Evolutionary conservation across 495 filamentous ascomycete genomes (phyloP).

Genomic region (Hypoxylon lienhwacheense): DNA sequence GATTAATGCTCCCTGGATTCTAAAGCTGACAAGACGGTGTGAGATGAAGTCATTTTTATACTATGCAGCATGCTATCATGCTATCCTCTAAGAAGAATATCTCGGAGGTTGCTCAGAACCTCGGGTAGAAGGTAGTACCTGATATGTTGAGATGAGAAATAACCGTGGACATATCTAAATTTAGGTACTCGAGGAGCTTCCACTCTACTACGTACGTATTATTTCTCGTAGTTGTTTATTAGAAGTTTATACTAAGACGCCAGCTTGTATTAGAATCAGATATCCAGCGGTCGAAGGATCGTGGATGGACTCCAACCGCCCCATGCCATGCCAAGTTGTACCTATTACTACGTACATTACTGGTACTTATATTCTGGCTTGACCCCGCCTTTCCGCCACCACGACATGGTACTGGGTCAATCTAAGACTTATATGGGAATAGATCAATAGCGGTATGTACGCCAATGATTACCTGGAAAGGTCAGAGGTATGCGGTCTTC

Average conservation of each 20-base stretch:
- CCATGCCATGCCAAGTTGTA: constrained; percentile 27
- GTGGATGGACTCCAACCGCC: constrained; percentile 26
- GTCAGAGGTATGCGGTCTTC: not conserved
- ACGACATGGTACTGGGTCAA: constrained; percentile 33
- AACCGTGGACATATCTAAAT: constrained; percentile 16
- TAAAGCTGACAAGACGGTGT: constrained; percentile 33
- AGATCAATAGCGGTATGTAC: constrained; percentile 25
- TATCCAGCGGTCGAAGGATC: constrained; percentile 28
- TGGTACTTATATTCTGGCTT: constrained; percentile 6
- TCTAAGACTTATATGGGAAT: constrained; percentile 28
- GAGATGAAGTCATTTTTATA: constrained; percentile 23
- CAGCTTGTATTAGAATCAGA: constrained; percentile 18
- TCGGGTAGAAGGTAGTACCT: constrained; percentile 8
- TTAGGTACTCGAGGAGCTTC: no score
- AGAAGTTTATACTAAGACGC: constrained; percentile 10
- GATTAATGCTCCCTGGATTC: constrained; percentile 14
- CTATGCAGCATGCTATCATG: no score
- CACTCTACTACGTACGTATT: no score
- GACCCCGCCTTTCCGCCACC: constrained; percentile 29
- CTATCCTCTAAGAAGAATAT: constrained; percentile 6
- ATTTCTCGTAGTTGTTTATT: not conserved
- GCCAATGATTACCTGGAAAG: constrained; percentile 23
- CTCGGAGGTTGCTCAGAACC: constrained; percentile 10
- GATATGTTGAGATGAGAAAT: constrained; percentile 24
- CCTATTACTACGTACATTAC: constrained; percentile 22